Base-by-base conservation (phyloP, 108 stramenopile genomes). In the Epipyxis sp. region DNA sequence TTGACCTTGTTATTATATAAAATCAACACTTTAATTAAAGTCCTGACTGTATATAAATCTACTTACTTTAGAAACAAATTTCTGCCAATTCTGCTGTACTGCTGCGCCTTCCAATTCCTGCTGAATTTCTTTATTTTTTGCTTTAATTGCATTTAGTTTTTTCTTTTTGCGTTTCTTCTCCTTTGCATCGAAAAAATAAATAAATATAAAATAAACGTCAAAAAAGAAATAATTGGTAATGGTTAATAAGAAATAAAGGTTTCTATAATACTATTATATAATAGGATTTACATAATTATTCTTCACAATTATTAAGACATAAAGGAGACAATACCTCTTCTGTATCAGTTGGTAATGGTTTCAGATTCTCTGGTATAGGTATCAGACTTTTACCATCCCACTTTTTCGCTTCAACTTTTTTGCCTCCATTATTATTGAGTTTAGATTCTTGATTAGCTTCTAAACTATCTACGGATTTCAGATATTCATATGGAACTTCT, bases 401-500 rank as follows among this genome's bases (percentile, higher is more conserved):
- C 29, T 77, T 77, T 30, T 16, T 59, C 35, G 6, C 76, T 59
- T 57, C 32, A 1, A 32, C 10, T 37, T 77, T 59, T 35, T 57
- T 59, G 10, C 32, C 40, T 35, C 32, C 45, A n/a, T 59, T 59
- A 50, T n/a, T n/a, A n/a, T n/a, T n/a, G n/a, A n/a, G n/a, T n/a
- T n/a, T 6, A 50, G 6, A 50, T 50, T 20, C 20, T 50, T 50
- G 46, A 6, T 50, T 13, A 50, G 46, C 46, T 50, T 50, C 6
- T 13, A 27, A 42, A 74, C 40, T 29, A 79, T 32, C 78, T 77
- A 78, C 77, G 35, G 43, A n/a, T n/a, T n/a, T n/a, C n/a, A 85
- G 61, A 80, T 84, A 85, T 78, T 85, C 85, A 25, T 81, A 57
- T 0, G 85, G 85, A 0, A 85, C 61, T 76, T 85, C 85, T 69